Conservation (phyloP, 495 filamentous ascomycete species). For the Massariosphaeria phaeospora region DNA sequence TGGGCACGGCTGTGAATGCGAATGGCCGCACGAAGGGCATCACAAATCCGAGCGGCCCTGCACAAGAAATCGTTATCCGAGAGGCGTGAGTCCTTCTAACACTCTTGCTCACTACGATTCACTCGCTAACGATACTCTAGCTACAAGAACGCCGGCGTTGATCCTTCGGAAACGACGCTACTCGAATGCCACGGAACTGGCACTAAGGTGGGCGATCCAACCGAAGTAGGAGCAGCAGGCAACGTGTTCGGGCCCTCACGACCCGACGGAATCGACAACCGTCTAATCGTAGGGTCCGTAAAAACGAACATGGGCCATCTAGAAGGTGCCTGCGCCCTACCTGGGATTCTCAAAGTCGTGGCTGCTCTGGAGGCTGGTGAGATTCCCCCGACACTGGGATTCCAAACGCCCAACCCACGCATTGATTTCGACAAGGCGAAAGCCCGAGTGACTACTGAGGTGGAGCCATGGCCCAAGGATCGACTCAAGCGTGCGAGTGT, state of each 20-base stretch:
- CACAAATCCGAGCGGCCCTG: slow-evolving; percentile 7
- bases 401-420: slow-evolving; percentile 20
- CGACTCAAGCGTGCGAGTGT: slow-evolving; percentile 6
- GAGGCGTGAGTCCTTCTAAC: no score
- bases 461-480: slow-evolving; percentile 21
- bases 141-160: slow-evolving; percentile 33
- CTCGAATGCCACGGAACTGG: slow-evolving; percentile 47
- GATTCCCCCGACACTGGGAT: slow-evolving; percentile 27
- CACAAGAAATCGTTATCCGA: slow-evolving; percentile 35
- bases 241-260: slow-evolving; percentile 40
- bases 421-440: slow-evolving; percentile 19
- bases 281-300: slow-evolving; percentile 23
- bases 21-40: slow-evolving; percentile 24
- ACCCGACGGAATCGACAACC: no score
- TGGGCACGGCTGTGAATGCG: slow-evolving; percentile 39
- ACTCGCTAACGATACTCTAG: no score
- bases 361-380: slow-evolving; percentile 31
- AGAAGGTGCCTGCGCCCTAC: slow-evolving; percentile 36
- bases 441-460: slow-evolving; percentile 2
- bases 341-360: slow-evolving; percentile 35
- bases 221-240: slow-evolving; percentile 37
- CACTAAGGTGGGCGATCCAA: slow-evolving; percentile 40
- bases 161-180: slow-evolving; percentile 34
- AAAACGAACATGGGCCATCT: slow-evolving; percentile 42
- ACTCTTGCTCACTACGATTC: no score